These are phyloP conservation scores for Laburnicola sp. DNA, from an alignment of 2,329 filamentous ascomycete species.

Conservation along the genomic window DNA sequence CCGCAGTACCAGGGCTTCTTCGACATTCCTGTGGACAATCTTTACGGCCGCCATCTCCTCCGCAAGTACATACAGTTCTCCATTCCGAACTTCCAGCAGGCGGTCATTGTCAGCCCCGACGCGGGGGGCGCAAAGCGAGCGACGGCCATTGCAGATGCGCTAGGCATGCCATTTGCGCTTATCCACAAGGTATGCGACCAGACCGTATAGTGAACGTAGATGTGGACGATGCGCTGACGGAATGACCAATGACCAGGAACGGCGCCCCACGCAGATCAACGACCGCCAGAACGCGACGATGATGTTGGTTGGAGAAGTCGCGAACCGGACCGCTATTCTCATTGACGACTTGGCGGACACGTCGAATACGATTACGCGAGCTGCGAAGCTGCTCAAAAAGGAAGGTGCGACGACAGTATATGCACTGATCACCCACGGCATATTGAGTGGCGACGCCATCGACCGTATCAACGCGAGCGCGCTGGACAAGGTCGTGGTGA, in stretches of 20 bases:
- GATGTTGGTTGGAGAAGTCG: conserved; percentile 91
- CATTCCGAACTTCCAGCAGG: conserved; percentile 80
- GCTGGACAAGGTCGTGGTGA: conserved; percentile 91
- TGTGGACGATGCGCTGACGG: conserved; percentile 9
- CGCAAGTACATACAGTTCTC: conserved; percentile 73
- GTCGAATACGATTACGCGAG: conserved; percentile 93
- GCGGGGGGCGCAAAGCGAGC: conserved; percentile 95
- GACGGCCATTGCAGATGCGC: conserved; percentile 88
- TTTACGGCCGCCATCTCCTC: conserved; percentile 79
- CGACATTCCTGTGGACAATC: conserved; percentile 96
- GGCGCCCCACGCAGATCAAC: conserved; percentile 81
- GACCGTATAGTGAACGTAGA: neutral
- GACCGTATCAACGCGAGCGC: conserved; percentile 90
- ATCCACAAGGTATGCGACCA: conserved; percentile 82
- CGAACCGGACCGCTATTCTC: conserved; percentile 79
- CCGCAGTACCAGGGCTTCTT: conserved; percentile 99
- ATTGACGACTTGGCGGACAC: conserved; percentile 96
- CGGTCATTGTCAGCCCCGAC: conserved; percentile 93
- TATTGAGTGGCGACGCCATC: conserved; percentile 93
- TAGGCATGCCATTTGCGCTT: conserved; percentile 93
- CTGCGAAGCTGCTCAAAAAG: conserved; percentile 94
- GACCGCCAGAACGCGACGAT: conserved; percentile 82
- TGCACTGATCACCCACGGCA: conserved; percentile 90
- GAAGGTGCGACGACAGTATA: conserved; percentile 88
- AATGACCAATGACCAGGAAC: conserved; percentile 62